Evolutionary conservation across 345 rosid genomes (phyloP).

Genomic region (Citrus reticulata): DNA sequence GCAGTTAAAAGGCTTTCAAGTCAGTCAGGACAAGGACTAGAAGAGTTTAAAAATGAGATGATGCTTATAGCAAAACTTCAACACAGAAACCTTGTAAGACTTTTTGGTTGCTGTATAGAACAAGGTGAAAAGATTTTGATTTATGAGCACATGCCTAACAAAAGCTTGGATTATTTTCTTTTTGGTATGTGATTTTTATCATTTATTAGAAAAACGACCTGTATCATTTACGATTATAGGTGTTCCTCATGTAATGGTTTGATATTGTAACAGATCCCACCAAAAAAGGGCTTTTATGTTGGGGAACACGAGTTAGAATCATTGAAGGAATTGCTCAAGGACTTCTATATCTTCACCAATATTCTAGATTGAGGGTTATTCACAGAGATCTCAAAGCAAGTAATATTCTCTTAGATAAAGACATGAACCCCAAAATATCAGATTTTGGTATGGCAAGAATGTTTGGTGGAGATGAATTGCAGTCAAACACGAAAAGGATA

Average conservation of each 20-base stretch:
- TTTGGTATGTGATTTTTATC: not conserved
- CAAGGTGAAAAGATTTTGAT: not conserved
- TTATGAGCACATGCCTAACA: not conserved
- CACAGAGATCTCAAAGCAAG: constrained; percentile 15
- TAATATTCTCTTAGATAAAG: constrained; percentile 3
- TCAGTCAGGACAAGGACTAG: not conserved
- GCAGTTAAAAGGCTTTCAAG: not conserved
- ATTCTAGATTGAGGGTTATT: constrained; percentile 8
- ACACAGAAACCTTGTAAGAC: not conserved
- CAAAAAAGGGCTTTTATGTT: too few species aligned
- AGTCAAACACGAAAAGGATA: not conserved
- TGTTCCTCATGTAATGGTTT: not conserved
- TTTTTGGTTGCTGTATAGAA: not conserved
- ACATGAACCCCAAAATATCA: constrained; percentile 12
- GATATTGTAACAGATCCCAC: not conserved
- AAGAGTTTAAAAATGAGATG: not conserved
- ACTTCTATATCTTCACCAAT: constrained; percentile 11
- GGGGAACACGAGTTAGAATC: not conserved
- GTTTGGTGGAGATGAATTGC: not conserved
- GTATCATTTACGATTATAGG: too few species aligned
- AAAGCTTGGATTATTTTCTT: not conserved
- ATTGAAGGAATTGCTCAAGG: not conserved
- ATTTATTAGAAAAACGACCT: not conserved
- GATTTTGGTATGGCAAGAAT: constrained; percentile 17
- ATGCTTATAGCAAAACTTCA: not conserved